Evolutionary conservation across 2,329 filamentous ascomycete species (phyloP).

Genomic region (Exophiala sideris): DNA sequence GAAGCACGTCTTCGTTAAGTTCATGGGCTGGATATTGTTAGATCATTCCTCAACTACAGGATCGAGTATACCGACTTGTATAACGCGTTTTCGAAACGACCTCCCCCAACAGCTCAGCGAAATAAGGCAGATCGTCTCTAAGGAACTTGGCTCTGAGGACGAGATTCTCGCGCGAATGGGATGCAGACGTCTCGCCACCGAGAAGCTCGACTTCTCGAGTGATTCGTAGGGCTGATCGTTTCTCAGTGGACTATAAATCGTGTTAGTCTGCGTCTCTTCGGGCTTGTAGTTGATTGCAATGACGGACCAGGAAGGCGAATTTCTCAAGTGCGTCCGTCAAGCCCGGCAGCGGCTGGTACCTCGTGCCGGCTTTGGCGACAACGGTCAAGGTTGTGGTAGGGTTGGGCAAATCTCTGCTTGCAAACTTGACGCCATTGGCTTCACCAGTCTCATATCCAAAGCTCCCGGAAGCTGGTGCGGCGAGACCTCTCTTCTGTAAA

Average conservation of each 20-base stretch:
- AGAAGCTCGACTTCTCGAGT: slow-evolving; percentile 93
- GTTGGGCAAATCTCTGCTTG: slow-evolving; percentile 82
- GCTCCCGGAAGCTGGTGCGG: slow-evolving; percentile 66
- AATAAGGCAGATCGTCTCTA: slow-evolving; percentile 93
- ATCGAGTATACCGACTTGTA: slow-evolving; percentile 48
- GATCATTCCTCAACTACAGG: not conserved
- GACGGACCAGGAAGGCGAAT: slow-evolving; percentile 90
- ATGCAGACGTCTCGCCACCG: slow-evolving; percentile 80
- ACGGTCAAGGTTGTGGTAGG: slow-evolving; percentile 88
- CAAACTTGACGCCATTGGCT: slow-evolving; percentile 84
- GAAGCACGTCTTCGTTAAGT: slow-evolving; percentile 81
- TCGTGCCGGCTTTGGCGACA: slow-evolving; percentile 89
- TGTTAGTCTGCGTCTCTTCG: slow-evolving; percentile 29
- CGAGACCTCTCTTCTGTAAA: slow-evolving; percentile 59
- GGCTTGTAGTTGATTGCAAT: not conserved
- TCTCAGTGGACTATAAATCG: slow-evolving; percentile 69
- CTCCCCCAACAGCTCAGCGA: slow-evolving; percentile 91
- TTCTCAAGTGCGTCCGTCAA: slow-evolving; percentile 86
- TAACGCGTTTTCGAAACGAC: slow-evolving; percentile 86
- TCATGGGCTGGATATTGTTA: slow-evolving; percentile 65
- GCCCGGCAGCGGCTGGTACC: slow-evolving; percentile 86
- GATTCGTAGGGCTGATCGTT: slow-evolving; percentile 87
- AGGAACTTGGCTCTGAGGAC: slow-evolving; percentile 94
- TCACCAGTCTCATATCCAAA: slow-evolving; percentile 87
- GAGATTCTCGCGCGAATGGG: slow-evolving; percentile 89